Percentiles rank a stretch among this genome's conserved stretches.
Conservation (phyloP, 176 grass and related monocot species). For the Raddia guianensis region DNA sequence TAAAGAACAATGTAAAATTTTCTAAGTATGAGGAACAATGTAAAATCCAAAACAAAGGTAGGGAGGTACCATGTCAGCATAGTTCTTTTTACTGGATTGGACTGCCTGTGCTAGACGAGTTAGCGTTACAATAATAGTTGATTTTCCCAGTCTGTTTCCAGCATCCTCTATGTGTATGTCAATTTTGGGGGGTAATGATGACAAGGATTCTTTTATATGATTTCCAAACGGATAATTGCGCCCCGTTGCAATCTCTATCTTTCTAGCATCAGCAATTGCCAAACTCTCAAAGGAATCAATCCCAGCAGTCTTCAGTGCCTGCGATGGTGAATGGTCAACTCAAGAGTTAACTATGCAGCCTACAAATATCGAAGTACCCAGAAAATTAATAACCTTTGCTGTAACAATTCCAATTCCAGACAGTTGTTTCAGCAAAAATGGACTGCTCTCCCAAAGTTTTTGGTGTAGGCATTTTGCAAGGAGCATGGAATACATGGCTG, state of each 20-base stretch:
- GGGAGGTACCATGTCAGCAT: conserved; percentile 70
- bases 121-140: conserved; percentile 67
- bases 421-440: conserved; percentile 85
- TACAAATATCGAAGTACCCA: conserved; percentile 20
- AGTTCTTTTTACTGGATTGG: conserved; percentile 64
- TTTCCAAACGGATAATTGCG: conserved; percentile 93
- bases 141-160: conserved; percentile 61
- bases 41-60: conserved; percentile 26
- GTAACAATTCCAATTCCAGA: conserved; percentile 96
- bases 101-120: conserved; percentile 55
- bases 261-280: conserved; percentile 84
- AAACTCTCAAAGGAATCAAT: conserved; percentile 75
- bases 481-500: conserved; percentile 72
- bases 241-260: conserved; percentile 81
- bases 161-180: conserved; percentile 71
- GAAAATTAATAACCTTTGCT: conserved; percentile 72
- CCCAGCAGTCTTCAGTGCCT: conserved; percentile 76
- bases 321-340: conserved; percentile 39
- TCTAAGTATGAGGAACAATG: conserved; percentile 35
- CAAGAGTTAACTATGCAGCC: conserved; percentile 35
- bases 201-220: conserved; percentile 74
- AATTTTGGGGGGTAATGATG: conserved; percentile 78
- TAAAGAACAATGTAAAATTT: conserved; percentile 29
- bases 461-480: conserved; percentile 82
- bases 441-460: conserved; percentile 86